A percentile compares a stretch with the other conserved stretches of the same genome.
Evolutionary conservation across 2,329 filamentous ascomycete genomes (phyloP).

Genomic region (Pseudopyrenochaeta lycopersici): DNA sequence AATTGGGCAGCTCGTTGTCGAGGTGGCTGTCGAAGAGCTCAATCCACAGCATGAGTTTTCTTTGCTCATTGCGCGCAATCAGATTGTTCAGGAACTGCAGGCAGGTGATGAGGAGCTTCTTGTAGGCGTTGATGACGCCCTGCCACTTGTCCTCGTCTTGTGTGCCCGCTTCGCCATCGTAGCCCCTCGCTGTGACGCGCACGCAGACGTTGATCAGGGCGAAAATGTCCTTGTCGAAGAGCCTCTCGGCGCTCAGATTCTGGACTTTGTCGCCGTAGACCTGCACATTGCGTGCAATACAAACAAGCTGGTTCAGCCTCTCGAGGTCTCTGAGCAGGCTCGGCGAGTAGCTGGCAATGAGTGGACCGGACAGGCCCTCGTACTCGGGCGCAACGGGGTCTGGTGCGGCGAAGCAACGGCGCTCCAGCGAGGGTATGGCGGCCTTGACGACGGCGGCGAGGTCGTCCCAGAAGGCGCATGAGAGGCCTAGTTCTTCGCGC

Average conservation of each 20-base stretch:
- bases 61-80: constrained; percentile 70
- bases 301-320: constrained; percentile 68
- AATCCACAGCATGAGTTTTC: constrained; percentile 72
- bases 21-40: constrained; percentile 69
- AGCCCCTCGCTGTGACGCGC: constrained; percentile 69
- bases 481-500: constrained; percentile 65
- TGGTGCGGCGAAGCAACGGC: constrained; percentile 68
- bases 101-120: constrained; percentile 71
- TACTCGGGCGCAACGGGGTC: constrained; percentile 65
- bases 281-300: constrained; percentile 69
- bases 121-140: constrained; percentile 71
- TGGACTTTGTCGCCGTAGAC: constrained; percentile 69
- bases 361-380: constrained; percentile 66
- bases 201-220: constrained; percentile 71
- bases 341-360: constrained; percentile 68
- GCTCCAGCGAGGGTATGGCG: constrained; percentile 68
- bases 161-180: constrained; percentile 69
- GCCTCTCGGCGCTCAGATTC: constrained; percentile 67
- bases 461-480: constrained; percentile 67
- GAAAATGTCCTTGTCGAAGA: constrained; percentile 69
- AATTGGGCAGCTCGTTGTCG: constrained; percentile 49
- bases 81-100: constrained; percentile 74
- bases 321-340: constrained; percentile 69
- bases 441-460: constrained; percentile 65
- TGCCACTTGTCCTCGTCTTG: constrained; percentile 72